phyloP scores from a whole-genome alignment of 768 basidiomycete species.

The Pisolithus sp. region DNA sequence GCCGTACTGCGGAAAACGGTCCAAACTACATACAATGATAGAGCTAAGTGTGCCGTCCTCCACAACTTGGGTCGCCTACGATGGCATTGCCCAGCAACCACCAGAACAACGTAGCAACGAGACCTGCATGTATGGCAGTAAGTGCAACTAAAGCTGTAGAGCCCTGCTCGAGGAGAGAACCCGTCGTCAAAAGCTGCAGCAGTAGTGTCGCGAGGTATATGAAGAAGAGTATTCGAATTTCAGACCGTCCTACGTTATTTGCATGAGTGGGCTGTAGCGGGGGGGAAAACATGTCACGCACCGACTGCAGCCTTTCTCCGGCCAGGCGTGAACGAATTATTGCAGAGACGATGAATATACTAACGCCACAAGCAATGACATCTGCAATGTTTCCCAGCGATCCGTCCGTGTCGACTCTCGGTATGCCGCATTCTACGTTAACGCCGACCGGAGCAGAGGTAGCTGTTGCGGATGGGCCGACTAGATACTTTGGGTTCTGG shows the following conservation, averaged over 20 bases:
- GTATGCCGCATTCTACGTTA: slow-evolving; percentile 75
- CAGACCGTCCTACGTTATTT: slow-evolving; percentile 47
- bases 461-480: slow-evolving; percentile 38
- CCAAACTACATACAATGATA: slow-evolving; percentile 46
- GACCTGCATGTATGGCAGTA: slow-evolving; percentile 73
- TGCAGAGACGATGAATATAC: slow-evolving; percentile 50
- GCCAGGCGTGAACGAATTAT: slow-evolving; percentile 54
- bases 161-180: slow-evolving; percentile 75
- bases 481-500: slow-evolving; percentile 28
- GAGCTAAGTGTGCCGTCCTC: slow-evolving; percentile 82
- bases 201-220: slow-evolving; percentile 68
- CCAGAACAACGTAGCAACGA: slow-evolving; percentile 78
- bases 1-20: neutral
- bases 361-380: slow-evolving; percentile 72
- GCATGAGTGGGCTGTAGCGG: slow-evolving; percentile 2
- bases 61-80: slow-evolving; percentile 82
- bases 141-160: slow-evolving; percentile 60
- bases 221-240: slow-evolving; percentile 59
- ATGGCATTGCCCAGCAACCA: slow-evolving; percentile 66
- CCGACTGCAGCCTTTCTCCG: slow-evolving; percentile 87
- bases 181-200: slow-evolving; percentile 77
- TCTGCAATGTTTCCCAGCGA: slow-evolving; percentile 83
- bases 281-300: slow-evolving; percentile 26
- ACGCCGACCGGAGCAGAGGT: slow-evolving; percentile 72
- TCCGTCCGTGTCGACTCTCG: slow-evolving; percentile 47